Base-by-base conservation (phyloP, 2,329 filamentous ascomycete genomes). In the Lasiodiplodia sp. region DNA sequence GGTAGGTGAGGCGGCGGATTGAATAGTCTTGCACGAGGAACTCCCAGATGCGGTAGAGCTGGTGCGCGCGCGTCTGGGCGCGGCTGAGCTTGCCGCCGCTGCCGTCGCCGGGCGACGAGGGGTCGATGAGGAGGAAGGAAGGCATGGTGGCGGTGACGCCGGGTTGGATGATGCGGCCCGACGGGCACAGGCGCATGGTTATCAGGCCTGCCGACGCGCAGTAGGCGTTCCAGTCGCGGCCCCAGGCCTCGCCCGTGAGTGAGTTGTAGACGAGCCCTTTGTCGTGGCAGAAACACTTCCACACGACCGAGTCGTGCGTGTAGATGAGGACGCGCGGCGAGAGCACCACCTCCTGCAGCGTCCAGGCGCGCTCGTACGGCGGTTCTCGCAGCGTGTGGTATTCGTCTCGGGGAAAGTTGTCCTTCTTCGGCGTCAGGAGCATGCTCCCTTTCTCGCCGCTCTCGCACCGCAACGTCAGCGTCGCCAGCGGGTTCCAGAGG, bases 1-100 rank as follows among this genome's bases (percentile, higher is more conserved):
- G 31, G 47, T 68, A 51, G 4, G 68, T 65, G 18, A 71, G 62
- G 7, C 51, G 21, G 10, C 70, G 68, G 38, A 37, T 51, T 3
- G 57, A 58, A 37, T 70, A 71, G 64, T 66, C 52, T 18, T 47
- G 51, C 4, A 57, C 52, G 7, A 66, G 38, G 23, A 66, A 49
- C 23, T 66, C 38, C 64, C 64, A 66, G 40, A 57, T 58, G 25
- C 67, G 31, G 62, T 66, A 69, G 38, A 56, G 67, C 47, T 66
- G 40, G 23, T 34, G 34, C 6, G 14, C 5, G 57, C 21, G 37
- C 12, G 57, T 23, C 57, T 60, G 57, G 11, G 56, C 37, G 37
- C 56, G 56, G n/a, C 31, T 44, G 56, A 44, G n/a, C 56, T 44
- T 64, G 47, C 56, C 23, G 16, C 28, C 49, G 49, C 23, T 23